Evolutionary conservation across 305 asterid genomes (phyloP).

Genomic region (Fraxinus velutina): DNA sequence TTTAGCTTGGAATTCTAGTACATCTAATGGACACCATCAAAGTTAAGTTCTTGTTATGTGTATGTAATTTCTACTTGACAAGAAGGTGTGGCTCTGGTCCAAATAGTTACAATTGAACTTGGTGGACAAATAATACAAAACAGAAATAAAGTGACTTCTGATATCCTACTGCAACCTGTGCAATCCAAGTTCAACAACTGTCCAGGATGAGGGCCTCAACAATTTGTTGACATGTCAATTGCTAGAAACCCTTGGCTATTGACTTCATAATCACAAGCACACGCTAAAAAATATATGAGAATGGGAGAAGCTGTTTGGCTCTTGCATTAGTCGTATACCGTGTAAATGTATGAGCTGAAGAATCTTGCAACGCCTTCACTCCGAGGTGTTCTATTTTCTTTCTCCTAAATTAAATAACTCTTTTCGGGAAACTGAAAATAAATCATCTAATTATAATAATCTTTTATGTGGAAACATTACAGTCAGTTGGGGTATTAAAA

Average conservation of each 20-base stretch:
- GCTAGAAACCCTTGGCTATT: neutral
- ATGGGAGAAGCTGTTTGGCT: neutral
- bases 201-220: neutral
- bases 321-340: neutral
- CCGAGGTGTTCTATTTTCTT: neutral
- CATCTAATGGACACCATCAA: neutral
- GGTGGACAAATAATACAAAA: neutral
- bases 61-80: neutral
- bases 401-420: neutral
- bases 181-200: neutral
- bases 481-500: neutral
- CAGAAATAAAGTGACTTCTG: neutral
- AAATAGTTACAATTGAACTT: neutral
- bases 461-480: neutral
- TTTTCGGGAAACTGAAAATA: neutral
- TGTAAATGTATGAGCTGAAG: neutral
- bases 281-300: neutral
- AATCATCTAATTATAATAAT: neutral
- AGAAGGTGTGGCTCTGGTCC: neutral
- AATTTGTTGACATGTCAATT: neutral
- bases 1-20: neutral
- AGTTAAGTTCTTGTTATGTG: neutral
- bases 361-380: neutral
- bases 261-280: neutral
- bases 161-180: neutral